These are phyloP conservation scores for Daedaleopsis sinensis DNA, from an alignment of 768 basidiomycete species.

Conservation along the genomic window DNA sequence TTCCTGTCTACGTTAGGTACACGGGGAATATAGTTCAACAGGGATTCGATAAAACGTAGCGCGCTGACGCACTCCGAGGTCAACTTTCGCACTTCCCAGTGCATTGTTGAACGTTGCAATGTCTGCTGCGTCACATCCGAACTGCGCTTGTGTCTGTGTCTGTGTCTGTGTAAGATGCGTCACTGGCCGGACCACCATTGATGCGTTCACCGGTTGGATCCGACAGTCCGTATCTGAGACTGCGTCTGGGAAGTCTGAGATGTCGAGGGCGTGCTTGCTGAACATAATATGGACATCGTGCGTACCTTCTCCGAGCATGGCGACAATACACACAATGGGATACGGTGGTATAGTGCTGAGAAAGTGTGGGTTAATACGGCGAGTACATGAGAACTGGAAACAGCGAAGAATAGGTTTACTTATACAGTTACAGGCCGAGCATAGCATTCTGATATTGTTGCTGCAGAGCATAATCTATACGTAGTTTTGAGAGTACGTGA, in stretches of 20 bases:
- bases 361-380: background rate
- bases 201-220: slow-evolving; percentile 12
- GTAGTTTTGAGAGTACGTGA: slow-evolving; percentile 49
- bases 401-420: background rate
- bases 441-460: slow-evolving; percentile 55
- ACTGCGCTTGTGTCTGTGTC: slow-evolving; percentile 13
- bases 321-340: slow-evolving; percentile 45
- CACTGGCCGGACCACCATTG: slow-evolving; percentile 8
- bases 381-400: background rate
- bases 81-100: slow-evolving; percentile 84
- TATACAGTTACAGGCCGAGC: slow-evolving; percentile 31
- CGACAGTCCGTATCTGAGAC: slow-evolving; percentile 7
- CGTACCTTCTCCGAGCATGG: slow-evolving; percentile 39
- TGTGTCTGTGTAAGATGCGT: slow-evolving; percentile 9
- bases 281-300: slow-evolving; percentile 48
- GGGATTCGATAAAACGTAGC: background rate
- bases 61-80: slow-evolving; percentile 61
- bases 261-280: slow-evolving; percentile 26
- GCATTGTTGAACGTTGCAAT: slow-evolving; percentile 84
- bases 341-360: slow-evolving; percentile 17
- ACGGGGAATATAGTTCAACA: background rate
- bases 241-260: slow-evolving; percentile 26
- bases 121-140: slow-evolving; percentile 60
- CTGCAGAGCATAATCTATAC: slow-evolving; percentile 69
- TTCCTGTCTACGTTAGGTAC: slow-evolving; percentile 62